Base-by-base conservation (phyloP, 495 filamentous ascomycete genomes). In the Aspergillus homomorphus region DNA sequence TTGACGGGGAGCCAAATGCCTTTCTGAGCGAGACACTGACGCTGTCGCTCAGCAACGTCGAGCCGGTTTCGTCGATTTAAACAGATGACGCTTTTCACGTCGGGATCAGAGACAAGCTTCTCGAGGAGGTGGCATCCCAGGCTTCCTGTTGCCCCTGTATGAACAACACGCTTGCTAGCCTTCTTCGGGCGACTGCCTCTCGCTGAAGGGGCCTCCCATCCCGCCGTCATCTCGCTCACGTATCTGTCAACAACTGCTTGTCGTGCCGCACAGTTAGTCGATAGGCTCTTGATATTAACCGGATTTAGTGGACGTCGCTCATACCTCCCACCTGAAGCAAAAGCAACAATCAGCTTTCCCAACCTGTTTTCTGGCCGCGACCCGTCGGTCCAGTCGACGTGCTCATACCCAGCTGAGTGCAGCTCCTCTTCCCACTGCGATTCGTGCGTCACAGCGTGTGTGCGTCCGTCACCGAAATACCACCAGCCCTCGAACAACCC, bases 401-500 rank as follows among this genome's bases (percentile, higher is more conserved):
- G 33, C 15, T 12, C 33, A 12, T 38, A 38, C 33, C 33, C 33
- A 9, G 33, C 33, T 12, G 33, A 38, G 33, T 38, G 33, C 33
- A 38, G 33, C 33, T 38, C 33, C 4, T 5, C 10, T 38, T 38
- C 33, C 33, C 33, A 7, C 6, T 38, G 33, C 33, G 33, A 38
- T 12, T 38, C 33, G 33, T 38, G 33, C 33, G 33, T 38, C 12
- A 38, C 33, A 14, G 76, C 77, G 53, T 84, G 76, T 12, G 21
- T 18, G 0, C 78, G 73, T 1, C 77, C 78, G 61, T 84, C 80
- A 2, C 71, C 69, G 19, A 76, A 77, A 16, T 73, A 60, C 80
- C 80, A 82, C 81, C 81, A 84, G 1, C 80, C 79, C 22, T 81
- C 75, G 0, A 82, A 62, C 7, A 79, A 60, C 0, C 79, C 79